These are phyloP conservation scores for Xylaria sp. DNA, from an alignment of 2,329 filamentous ascomycete species.

Conservation along the genomic window DNA sequence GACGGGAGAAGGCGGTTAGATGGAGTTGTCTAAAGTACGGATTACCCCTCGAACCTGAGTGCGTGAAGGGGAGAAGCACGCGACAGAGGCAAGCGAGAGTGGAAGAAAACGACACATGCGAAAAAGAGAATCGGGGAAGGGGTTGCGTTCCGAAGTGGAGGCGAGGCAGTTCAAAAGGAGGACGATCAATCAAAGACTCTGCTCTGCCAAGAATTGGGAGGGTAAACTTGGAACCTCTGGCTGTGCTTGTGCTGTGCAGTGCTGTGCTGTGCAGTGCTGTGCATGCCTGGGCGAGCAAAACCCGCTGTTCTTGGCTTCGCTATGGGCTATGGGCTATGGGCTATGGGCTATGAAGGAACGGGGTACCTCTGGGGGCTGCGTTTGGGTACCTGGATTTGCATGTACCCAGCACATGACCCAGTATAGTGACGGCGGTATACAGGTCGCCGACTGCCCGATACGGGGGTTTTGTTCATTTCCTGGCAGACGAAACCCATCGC, in stretches of 20 bases:
- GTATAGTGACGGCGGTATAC: constrained; percentile 5
- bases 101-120: constrained; percentile 20
- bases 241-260: no score
- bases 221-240: constrained; percentile 6
- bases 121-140: constrained; percentile 21
- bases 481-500: constrained; percentile 1
- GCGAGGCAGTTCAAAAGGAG: constrained; percentile 22
- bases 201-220: constrained; percentile 23
- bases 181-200: constrained; percentile 5
- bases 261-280: no score
- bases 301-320: background rate
- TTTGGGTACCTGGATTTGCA: background rate
- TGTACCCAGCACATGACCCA: background rate
- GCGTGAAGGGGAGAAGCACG: constrained; percentile 20
- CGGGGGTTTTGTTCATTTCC: constrained; percentile 16
- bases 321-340: background rate
- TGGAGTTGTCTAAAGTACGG: background rate
- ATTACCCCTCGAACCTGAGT: background rate
- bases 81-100: constrained; percentile 19
- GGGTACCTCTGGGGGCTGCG: background rate
- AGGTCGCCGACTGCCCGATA: constrained; percentile 20
- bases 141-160: constrained; percentile 26
- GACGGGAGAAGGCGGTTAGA: background rate
- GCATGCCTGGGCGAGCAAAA: no score
- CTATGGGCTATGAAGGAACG: constrained; percentile 1